These are phyloP conservation scores for Phlebiopsis gigantea DNA, from an alignment of 768 basidiomycete species.

Conservation along the genomic window DNA sequence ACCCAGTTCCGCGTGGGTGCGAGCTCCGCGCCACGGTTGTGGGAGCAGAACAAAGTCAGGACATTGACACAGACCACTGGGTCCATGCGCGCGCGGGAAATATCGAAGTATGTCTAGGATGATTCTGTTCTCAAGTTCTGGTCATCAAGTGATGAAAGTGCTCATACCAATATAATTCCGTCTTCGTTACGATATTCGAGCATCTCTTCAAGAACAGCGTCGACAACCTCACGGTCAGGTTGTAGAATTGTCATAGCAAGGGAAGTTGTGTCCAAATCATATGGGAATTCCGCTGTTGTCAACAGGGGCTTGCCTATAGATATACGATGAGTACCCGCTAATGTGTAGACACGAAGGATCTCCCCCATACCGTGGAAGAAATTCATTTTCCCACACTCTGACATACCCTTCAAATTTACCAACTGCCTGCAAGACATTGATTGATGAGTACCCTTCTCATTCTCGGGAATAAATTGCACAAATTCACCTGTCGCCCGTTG, in stretches of 20 bases:
- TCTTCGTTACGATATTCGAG: slow-evolving; percentile 41
- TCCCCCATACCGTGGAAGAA: slow-evolving; percentile 41
- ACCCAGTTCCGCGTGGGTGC: slow-evolving; percentile 43
- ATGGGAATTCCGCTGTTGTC: slow-evolving; percentile 41
- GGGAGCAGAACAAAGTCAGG: slow-evolving; percentile 42
- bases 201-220: slow-evolving; percentile 52
- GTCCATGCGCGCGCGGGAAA: slow-evolving; percentile 44
- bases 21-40: slow-evolving; percentile 44
- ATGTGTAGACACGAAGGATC: slow-evolving; percentile 21
- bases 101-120: slow-evolving; percentile 47
- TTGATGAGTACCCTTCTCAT: neutral
- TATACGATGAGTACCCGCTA: slow-evolving; percentile 26
- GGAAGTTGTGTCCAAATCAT: slow-evolving; percentile 55
- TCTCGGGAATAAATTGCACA: neutral
- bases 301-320: too few relatives aligned
- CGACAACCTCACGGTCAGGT: slow-evolving; percentile 25
- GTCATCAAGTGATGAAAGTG: neutral
- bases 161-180: slow-evolving; percentile 34
- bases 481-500: slow-evolving; percentile 39
- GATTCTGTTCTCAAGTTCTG: neutral
- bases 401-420: slow-evolving; percentile 34
- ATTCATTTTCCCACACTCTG: slow-evolving; percentile 38
- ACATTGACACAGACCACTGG: slow-evolving; percentile 50
- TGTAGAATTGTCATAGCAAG: slow-evolving; percentile 39
- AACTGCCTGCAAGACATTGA: slow-evolving; percentile 32